These are phyloP conservation scores for Dictyostelium intermedium DNA, from an alignment of 78 protist genomes.

Conservation along the genomic window DNA sequence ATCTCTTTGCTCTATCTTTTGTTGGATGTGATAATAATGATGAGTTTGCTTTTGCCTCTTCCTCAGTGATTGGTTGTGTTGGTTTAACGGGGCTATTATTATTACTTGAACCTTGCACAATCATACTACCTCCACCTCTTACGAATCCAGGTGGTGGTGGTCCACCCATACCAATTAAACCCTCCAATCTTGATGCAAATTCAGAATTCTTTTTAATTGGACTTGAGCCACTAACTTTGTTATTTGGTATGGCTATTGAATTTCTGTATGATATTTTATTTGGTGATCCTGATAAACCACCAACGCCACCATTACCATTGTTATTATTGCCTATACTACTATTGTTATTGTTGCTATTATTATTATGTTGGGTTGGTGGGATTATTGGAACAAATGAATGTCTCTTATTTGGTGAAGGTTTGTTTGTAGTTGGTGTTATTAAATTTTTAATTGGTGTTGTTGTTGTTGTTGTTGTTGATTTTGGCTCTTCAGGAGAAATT, in stretches of 20 bases:
- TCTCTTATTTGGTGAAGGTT: not conserved
- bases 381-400: not conserved
- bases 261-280: constrained; percentile 22
- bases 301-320: not conserved
- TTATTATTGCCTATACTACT: not conserved
- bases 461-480: not conserved
- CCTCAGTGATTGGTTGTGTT: not conserved
- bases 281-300: not conserved
- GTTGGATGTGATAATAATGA: not conserved
- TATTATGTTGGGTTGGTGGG: not conserved
- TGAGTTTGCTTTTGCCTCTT: not conserved
- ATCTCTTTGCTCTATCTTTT: constrained; percentile 8
- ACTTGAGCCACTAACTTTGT: not conserved
- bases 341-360: not conserved
- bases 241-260: constrained; percentile 13
- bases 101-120: not conserved
- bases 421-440: not conserved
- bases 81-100: not conserved
- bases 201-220: constrained; percentile 4
- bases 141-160: not conserved
- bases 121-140: not conserved
- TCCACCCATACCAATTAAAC: not conserved
- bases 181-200: not conserved
- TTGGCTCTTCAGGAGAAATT: not conserved
- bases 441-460: not conserved